Percentiles rank a stretch among this genome's conserved stretches.
These are phyloP conservation scores for Yamadazyma nakazawae DNA, from an alignment of 805 yeast genomes.

Conservation along the genomic window DNA sequence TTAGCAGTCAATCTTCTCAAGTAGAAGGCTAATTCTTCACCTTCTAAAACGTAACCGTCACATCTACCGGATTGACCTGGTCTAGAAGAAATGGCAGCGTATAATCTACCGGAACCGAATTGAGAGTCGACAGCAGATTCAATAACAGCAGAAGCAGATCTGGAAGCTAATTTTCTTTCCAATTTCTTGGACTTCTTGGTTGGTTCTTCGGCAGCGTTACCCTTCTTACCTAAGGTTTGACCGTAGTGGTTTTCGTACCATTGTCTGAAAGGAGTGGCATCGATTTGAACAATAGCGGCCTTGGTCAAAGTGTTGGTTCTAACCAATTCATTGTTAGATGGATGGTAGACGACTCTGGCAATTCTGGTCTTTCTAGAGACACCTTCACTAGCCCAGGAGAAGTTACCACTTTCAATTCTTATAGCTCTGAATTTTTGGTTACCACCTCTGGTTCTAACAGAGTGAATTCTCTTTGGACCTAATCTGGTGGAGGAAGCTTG, in stretches of 20 bases:
- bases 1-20: constrained; percentile 98
- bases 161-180: constrained; percentile 89
- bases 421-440: constrained; percentile 99
- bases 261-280: constrained; percentile 99
- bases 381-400: constrained; percentile 99
- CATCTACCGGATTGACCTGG: constrained; percentile 99
- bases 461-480: constrained; percentile 97
- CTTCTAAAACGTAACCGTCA: constrained; percentile 99
- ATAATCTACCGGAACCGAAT: constrained; percentile 98
- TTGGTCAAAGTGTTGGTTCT: constrained; percentile 99
- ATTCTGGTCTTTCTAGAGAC: constrained; percentile 98
- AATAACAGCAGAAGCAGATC: constrained; percentile 80
- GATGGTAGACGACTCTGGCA: constrained; percentile 97
- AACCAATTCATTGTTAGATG: constrained; percentile 98
- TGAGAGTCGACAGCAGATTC: constrained; percentile 92
- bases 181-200: constrained; percentile 70
- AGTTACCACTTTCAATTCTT: constrained; percentile 98
- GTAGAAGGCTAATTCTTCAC: constrained; percentile 99
- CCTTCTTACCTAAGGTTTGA: constrained; percentile 75
- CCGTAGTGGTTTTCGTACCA: constrained; percentile 99
- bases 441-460: constrained; percentile 99
- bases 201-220: constrained; percentile 47
- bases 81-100: constrained; percentile 98
- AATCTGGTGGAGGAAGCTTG: constrained; percentile 99
- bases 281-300: constrained; percentile 98